Conservation (phyloP, 805 yeast genomes). For the Spathaspora arborariae region DNA sequence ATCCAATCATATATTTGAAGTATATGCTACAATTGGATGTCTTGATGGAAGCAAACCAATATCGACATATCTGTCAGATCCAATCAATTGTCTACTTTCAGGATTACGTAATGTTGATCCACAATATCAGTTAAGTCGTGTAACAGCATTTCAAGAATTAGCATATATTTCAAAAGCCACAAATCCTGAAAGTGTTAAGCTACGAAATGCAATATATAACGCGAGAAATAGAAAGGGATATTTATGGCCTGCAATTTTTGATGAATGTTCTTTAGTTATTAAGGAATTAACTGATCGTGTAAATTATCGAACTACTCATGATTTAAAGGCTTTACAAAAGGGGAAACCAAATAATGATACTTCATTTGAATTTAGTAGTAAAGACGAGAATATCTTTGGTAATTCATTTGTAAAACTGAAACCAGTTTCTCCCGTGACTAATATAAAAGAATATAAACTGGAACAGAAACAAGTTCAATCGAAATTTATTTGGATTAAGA, state of each 20-base stretch:
- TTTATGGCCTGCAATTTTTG: slow-evolving; percentile 57
- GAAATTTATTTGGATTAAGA: not conserved
- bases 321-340: slow-evolving; percentile 24
- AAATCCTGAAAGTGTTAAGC: slow-evolving; percentile 36
- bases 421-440: not conserved
- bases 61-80: slow-evolving; percentile 55
- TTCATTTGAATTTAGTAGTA: not conserved
- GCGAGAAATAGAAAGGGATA: slow-evolving; percentile 42
- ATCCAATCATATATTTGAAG: slow-evolving; percentile 54
- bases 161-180: slow-evolving; percentile 57
- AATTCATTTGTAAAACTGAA: slow-evolving; percentile 21
- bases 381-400: slow-evolving; percentile 30
- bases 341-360: slow-evolving; percentile 13
- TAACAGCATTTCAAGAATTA: slow-evolving; percentile 74
- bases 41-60: slow-evolving; percentile 62
- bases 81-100: slow-evolving; percentile 57
- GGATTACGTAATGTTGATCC: slow-evolving; percentile 56
- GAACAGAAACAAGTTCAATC: not conserved
- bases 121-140: slow-evolving; percentile 29
- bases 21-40: slow-evolving; percentile 70
- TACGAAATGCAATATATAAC: slow-evolving; percentile 53
- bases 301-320: slow-evolving; percentile 28
- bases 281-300: slow-evolving; percentile 44
- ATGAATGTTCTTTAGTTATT: slow-evolving; percentile 56
- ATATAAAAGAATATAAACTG: not conserved